Base-by-base conservation (phyloP, 2,329 filamentous ascomycete species). In the Clonostachys rhizophaga region DNA sequence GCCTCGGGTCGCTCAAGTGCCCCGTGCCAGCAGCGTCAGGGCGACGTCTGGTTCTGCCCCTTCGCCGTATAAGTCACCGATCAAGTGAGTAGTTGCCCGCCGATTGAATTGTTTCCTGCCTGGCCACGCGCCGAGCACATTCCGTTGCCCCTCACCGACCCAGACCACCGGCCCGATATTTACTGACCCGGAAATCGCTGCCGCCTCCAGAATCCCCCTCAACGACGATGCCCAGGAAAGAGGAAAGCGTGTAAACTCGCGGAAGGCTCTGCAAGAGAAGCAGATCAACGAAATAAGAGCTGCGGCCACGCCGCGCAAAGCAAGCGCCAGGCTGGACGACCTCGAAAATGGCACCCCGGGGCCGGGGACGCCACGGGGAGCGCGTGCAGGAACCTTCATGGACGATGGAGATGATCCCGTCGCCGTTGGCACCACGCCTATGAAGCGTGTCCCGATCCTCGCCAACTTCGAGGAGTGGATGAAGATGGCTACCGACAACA, bases 391-490 rank as follows among this genome's bases (percentile, higher is more conserved):
- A n/a, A 55, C 60, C 42, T 52, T 62, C 12, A 50, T 54, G 43
- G 70, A 71, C 52, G 75, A 73, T 46, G 78, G 74, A 42, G 76
- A 80, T 53, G 80, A 83, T 35, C 75, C 82, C 50, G 72, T 84
- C 52, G 78, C 83, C 58, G 86, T 89, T 42, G 83, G 81, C 49
- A 87, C 95, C 46, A 96, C 94, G 50, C 94, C 92, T 46, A 92
- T 95, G 86, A 96, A 96, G 77, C 87, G 91, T 51, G 89, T 96
- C 30, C 94, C 94, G 2, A 87, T 99, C 57, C 75, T 99, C 47
- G 94, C 94, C 60, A 99, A 99, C 69, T 99, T 97, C 59, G 94
- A 99, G 66, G 94, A 99, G 65, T 97, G 92, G 94, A 97, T 99
- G 91, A 99, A 97, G 77, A 95, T 99, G 91, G 94, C 94, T 3